Conservation (phyloP, 2,329 filamentous ascomycete genomes). For the Cladophialophora exuberans region DNA sequence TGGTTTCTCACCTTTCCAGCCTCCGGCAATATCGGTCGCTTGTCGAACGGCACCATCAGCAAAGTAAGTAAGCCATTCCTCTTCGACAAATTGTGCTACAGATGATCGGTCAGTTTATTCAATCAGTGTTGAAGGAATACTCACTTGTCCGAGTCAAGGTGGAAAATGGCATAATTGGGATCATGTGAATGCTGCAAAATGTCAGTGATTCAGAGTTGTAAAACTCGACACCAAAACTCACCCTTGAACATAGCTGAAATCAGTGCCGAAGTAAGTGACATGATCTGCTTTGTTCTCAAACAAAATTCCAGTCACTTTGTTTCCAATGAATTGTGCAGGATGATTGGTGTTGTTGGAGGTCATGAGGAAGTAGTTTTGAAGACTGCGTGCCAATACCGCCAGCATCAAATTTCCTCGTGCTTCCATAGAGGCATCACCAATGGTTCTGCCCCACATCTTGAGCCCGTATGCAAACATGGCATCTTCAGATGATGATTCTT, state of each 20-base stretch:
- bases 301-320: conserved; percentile 71
- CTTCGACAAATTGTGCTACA: conserved; percentile 65
- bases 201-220: conserved; percentile 21
- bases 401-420: conserved; percentile 84
- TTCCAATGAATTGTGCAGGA: conserved; percentile 75
- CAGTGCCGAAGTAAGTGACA: conserved; percentile 81
- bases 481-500: conserved; percentile 88
- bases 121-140: background rate
- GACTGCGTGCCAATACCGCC: conserved; percentile 71
- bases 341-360: conserved; percentile 69
- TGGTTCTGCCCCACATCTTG: conserved; percentile 89
- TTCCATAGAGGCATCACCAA: conserved; percentile 77
- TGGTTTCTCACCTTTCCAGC: conserved; percentile 67
- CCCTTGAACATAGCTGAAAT: conserved; percentile 71
- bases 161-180: conserved; percentile 71
- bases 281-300: conserved; percentile 98
- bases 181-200: conserved; percentile 76
- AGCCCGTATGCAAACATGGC: conserved; percentile 82
- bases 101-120: conserved; percentile 21
- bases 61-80: conserved; percentile 86
- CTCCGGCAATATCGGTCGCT: conserved; percentile 62
- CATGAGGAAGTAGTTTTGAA: conserved; percentile 84
- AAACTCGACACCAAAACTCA: conserved; percentile 30
- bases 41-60: conserved; percentile 65
- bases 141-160: conserved; percentile 63